Conservation (phyloP, 1,284 basidiomycete genomes). For the Sanghuangporus baumii region DNA sequence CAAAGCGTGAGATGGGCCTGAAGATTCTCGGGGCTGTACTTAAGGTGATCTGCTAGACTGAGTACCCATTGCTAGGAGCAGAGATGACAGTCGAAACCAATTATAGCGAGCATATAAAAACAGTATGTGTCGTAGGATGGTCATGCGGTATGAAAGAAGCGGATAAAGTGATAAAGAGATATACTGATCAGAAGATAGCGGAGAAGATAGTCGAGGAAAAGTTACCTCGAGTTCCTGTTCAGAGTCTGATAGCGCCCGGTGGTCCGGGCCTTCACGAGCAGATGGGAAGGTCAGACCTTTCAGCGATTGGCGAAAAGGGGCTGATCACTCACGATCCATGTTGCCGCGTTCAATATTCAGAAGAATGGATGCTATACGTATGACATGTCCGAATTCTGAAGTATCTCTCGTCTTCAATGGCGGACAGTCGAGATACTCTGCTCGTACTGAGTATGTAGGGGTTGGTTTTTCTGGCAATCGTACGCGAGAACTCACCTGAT, state of each 20-base stretch:
- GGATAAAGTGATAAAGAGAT: background rate
- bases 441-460: conserved; percentile 14
- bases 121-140: background rate
- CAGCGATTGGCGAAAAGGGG: background rate
- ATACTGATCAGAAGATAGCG: background rate
- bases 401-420: conserved; percentile 53
- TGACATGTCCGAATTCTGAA: conserved; percentile 67
- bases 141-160: background rate
- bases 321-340: conserved; percentile 23
- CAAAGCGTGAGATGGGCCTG: conserved; percentile 68
- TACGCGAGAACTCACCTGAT: conserved; percentile 43
- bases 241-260: conserved; percentile 1
- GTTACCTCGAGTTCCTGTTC: conserved; percentile 15
- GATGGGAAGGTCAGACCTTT: background rate
- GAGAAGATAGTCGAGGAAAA: background rate
- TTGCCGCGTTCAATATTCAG: conserved; percentile 35
- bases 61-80: conserved; percentile 51
- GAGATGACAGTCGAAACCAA: background rate
- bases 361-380: conserved; percentile 60
- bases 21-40: conserved; percentile 60
- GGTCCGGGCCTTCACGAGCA: conserved; percentile 2
- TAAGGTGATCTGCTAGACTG: conserved; percentile 60
- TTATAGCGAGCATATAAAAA: background rate
- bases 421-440: conserved; percentile 62
- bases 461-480: conserved; percentile 15